Conservation (phyloP, 768 basidiomycete species). For the Russula compacta region DNA sequence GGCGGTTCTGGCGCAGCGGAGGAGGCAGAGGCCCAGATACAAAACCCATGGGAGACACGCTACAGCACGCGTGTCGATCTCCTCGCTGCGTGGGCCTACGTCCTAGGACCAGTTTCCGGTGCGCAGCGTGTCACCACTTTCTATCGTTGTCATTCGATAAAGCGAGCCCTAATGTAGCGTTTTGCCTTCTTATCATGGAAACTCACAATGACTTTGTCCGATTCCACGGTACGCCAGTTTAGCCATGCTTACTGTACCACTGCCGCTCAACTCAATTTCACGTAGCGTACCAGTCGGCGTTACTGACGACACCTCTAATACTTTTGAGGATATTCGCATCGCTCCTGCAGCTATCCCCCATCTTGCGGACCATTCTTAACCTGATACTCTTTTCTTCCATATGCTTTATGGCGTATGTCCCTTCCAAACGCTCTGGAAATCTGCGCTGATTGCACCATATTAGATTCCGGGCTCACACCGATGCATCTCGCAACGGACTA, state of each 20-base stretch:
- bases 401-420: constrained; percentile 49
- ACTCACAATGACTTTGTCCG: constrained; percentile 70
- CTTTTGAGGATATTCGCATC: constrained; percentile 46
- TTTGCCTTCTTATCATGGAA: constrained; percentile 60
- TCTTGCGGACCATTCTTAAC: constrained; percentile 42
- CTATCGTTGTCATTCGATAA: constrained; percentile 45
- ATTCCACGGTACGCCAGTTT: constrained; percentile 52
- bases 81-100: constrained; percentile 53
- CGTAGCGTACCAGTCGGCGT: constrained; percentile 70
- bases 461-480: constrained; percentile 44
- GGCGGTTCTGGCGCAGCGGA: constrained; percentile 30
- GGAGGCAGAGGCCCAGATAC: constrained; percentile 32
- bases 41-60: constrained; percentile 63
- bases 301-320: constrained; percentile 56
- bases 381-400: constrained; percentile 35
- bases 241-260: background rate
- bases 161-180: constrained; percentile 53
- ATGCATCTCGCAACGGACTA: constrained; percentile 44
- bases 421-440: background rate
- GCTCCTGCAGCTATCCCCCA: constrained; percentile 42
- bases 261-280: constrained; percentile 8
- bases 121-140: constrained; percentile 38
- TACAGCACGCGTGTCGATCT: constrained; percentile 60
- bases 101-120: constrained; percentile 70
- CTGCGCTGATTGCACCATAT: background rate